Percentiles rank a stretch among this genome's conserved stretches.
Evolutionary conservation across 768 basidiomycete genomes (phyloP).

Genomic region (Mycena polygramma): DNA sequence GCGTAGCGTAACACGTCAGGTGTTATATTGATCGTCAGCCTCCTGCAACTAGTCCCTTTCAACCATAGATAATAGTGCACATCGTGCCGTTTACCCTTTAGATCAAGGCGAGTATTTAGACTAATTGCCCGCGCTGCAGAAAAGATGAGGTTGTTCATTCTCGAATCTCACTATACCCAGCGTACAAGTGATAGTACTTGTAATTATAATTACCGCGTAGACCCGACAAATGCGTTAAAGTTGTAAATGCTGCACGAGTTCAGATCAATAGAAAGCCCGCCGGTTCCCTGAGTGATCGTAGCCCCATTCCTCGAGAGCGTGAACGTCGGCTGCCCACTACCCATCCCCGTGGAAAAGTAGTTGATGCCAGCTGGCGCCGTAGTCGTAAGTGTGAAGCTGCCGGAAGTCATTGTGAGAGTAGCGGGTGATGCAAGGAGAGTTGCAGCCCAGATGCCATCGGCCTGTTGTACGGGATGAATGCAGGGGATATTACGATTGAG

Average conservation of each 20-base stretch:
- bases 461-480: neutral
- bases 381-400: neutral
- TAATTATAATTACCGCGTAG: neutral
- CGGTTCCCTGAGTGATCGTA: slow-evolving; percentile 1
- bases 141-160: too few species aligned
- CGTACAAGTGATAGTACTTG: too few species aligned
- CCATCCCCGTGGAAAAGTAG: slow-evolving; percentile 8
- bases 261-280: slow-evolving; percentile 8
- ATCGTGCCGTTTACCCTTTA: too few species aligned
- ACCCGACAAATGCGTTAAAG: slow-evolving; percentile 9
- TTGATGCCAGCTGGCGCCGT: slow-evolving; percentile 7
- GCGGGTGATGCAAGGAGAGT: neutral
- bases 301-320: neutral
- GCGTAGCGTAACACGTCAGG: too few species aligned
- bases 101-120: too few species aligned
- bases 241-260: slow-evolving; percentile 12
- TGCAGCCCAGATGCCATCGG: too few species aligned
- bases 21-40: too few species aligned
- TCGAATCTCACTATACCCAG: too few species aligned
- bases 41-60: too few species aligned
- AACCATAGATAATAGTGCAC: too few species aligned
- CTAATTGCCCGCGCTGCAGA: too few species aligned
- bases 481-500: neutral
- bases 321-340: slow-evolving; percentile 3
- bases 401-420: slow-evolving; percentile 6